Evolutionary conservation across 345 rosid species (phyloP), one percentile per base, ranked within the genome.

Genomic region (Heritiera littoralis): DNA sequence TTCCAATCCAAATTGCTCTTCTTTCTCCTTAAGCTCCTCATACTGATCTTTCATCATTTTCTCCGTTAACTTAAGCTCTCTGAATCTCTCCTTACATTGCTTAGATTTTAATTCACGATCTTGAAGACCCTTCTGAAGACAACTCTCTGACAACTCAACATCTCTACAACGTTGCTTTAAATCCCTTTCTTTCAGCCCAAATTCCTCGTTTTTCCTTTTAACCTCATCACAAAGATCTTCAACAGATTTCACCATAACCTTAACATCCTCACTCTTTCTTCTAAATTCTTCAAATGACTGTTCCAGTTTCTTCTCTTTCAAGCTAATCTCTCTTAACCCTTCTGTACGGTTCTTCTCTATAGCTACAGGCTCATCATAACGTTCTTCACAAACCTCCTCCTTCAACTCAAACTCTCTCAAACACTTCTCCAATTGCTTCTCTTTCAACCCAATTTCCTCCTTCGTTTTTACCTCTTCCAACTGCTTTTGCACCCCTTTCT

Each of bases 331-430:
- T 49, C 15, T 54, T 1, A 71, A 28, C 43, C 35, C 8, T 41
- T 71, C 59, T 41, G 32, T n/a, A n/a, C 30, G 5, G 17, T 23
- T 9, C 18, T 28, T 71, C 77, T 86, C 83, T 76, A 54, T 78
- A 61, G 74, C 66, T 78, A 66, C 87, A 12, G 79, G 41, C 77
- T 60, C 82, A 8, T 71, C 78, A 13, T 61, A 18, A 67, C 51
- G 73, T 38, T 41, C 76, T 55, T 74, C 72, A 7, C 61, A 1
- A 61, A 71, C 80, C 23, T 78, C n/a, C 43, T 72, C 75, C 76
- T 78, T 79, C 63, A 58, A 8, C 30, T 66, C 49, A 40, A 40
- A 40, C 2, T 66, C 71, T 4, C n/a, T 66, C 7, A 7, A 38
- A 38, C 71, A n/a, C 9, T 38, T 15, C 46, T 66, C 48, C 41